Evolutionary conservation across 495 filamentous ascomycete genomes (phyloP).

Genomic region (Lasiosphaeria ovina): DNA sequence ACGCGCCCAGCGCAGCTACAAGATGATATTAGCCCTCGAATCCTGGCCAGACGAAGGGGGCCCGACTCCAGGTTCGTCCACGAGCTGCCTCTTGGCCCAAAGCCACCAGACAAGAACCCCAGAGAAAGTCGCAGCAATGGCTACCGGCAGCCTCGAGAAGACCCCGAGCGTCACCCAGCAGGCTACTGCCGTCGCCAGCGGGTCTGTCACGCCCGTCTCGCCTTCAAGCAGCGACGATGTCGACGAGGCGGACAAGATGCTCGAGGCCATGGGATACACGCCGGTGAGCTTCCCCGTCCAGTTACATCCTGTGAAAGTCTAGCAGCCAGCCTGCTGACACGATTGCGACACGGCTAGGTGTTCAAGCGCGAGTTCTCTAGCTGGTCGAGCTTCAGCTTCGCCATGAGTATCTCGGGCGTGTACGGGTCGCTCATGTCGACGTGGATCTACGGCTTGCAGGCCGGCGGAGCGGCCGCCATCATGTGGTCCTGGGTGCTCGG

Average conservation of each 20-base stretch:
- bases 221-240: constrained; percentile 12
- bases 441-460: constrained; percentile 57
- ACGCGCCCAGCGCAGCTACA: no score
- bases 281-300: constrained; percentile 19
- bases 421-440: constrained; percentile 62
- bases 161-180: constrained; percentile 5
- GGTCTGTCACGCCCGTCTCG: not conserved
- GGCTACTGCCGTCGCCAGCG: not conserved
- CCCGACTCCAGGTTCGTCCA: no score
- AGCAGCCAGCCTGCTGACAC: not conserved
- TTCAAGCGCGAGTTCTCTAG: constrained; percentile 65
- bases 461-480: constrained; percentile 57
- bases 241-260: constrained; percentile 32
- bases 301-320: not conserved
- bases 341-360: constrained; percentile 33
- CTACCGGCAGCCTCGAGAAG: constrained; percentile 7
- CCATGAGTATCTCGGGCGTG: constrained; percentile 59
- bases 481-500: constrained; percentile 67
- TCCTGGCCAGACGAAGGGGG: no score
- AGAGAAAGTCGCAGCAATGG: not conserved
- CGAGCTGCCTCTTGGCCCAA: no score
- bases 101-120: no score
- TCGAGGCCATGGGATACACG: constrained; percentile 34
- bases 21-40: no score
- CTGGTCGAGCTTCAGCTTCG: constrained; percentile 62